Base-by-base conservation (phyloP, 768 basidiomycete species). In the Russula lepida region DNA sequence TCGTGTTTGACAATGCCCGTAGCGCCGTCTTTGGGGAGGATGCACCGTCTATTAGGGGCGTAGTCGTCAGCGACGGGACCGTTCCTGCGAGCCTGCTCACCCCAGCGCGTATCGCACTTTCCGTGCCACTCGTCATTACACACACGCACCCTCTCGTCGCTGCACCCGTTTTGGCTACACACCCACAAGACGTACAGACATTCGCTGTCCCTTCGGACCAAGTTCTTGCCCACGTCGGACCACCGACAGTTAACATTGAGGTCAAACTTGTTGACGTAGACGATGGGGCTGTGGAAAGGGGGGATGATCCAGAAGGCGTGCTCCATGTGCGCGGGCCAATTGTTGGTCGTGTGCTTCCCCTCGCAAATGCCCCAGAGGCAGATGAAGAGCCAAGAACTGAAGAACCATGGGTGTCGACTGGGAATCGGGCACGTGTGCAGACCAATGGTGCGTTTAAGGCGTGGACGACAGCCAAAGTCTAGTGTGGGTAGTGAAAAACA, bases 191-290 rank as follows among this genome's bases (percentile, higher is more conserved):
- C 70, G 72, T 97, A 27, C 94, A 97, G 72, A 79, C 84, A 12
- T 83, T 92, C 32, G 58, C 63, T 2, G 57, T 69, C 1, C 69
- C 69, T 0, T 57, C 70, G 1, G 66, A 72, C 32, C 78, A 79
- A 4, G 79, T 79, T 67, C 60, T 71, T 9, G 75, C 78, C 15
- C 81, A 82, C 60, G 81, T 82, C 13, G 94, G 93, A 4, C 85
- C 92, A 3, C 94, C 95, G 2, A 81, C 84, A n/a, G 78, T 85
- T 56, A 95, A 95, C 68, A 76, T 93, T 0, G 95, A 97, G 71
- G 84, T 81, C 6, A 88, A 92, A 69, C 77, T 98, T n/a, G 69
- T 79, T 0, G 84, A 79, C 0, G 81, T 90, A 11, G 76, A 85
- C 46, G 90, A 95, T 56, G 77, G 75, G 1, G 71, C 72, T 11